Conservation (phyloP, 208 protist species). For the Leishmania aethiopica region DNA sequence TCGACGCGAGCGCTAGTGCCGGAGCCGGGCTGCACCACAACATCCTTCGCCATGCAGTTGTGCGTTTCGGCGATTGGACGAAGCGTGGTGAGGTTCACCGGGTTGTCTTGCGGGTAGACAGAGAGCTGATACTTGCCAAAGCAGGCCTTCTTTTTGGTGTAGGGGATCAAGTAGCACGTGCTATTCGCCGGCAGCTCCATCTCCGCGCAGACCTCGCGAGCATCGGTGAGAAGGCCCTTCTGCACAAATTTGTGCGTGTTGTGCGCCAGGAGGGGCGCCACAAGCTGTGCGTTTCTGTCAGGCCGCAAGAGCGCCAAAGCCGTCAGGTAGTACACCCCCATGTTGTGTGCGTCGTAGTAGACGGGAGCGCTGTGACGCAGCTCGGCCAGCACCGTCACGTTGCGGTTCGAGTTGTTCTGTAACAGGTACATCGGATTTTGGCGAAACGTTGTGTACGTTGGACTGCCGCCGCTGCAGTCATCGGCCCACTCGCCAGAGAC, state of each 20-base stretch:
- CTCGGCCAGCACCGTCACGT: constrained; percentile 59
- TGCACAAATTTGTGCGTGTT: constrained; percentile 74
- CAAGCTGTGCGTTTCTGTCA: constrained; percentile 27
- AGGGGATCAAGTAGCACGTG: constrained; percentile 75
- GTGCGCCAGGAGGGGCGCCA: constrained; percentile 67
- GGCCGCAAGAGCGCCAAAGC: constrained; percentile 62
- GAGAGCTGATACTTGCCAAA: constrained; percentile 64
- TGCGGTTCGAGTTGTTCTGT: constrained; percentile 74
- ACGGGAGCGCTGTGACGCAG: constrained; percentile 58
- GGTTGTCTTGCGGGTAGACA: constrained; percentile 68
- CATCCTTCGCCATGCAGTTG: constrained; percentile 35
- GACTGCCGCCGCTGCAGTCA: constrained; percentile 60
- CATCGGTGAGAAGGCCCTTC: constrained; percentile 80
- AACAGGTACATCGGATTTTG: constrained; percentile 84
- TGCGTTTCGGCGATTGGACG: constrained; percentile 47
- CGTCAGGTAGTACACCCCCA: constrained; percentile 73
- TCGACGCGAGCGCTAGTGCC: constrained; percentile 45
- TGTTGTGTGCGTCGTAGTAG: constrained; percentile 53
- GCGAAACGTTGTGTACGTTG: constrained; percentile 74
- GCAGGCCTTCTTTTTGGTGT: constrained; percentile 60
- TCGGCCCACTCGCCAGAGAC: constrained; percentile 47
- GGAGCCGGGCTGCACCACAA: constrained; percentile 36
- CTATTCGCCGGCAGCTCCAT: constrained; percentile 67
- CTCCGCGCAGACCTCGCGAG: constrained; percentile 69
- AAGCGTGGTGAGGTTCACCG: constrained; percentile 59